These are phyloP conservation scores for Solanum medicagineum DNA, from an alignment of 257 asterid genomes.

Conservation along the genomic window DNA sequence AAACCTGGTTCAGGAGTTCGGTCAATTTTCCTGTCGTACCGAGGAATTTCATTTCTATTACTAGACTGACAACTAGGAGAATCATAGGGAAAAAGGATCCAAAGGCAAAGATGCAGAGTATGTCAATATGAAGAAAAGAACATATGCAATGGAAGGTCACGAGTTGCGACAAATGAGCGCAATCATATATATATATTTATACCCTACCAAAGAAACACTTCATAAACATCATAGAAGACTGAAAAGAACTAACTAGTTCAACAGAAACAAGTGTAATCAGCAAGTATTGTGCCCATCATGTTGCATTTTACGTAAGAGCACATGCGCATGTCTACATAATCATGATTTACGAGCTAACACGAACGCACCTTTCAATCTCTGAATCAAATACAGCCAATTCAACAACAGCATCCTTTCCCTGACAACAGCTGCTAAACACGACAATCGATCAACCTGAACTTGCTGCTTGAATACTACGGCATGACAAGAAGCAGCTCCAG, in stretches of 20 bases:
- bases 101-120: not conserved
- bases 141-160: not conserved
- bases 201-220: not conserved
- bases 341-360: not conserved
- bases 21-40: not conserved
- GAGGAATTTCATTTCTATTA: not conserved
- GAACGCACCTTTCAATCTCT: conserved; percentile 6
- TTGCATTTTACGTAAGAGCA: not conserved
- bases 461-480: not conserved
- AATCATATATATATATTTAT: not conserved
- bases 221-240: not conserved
- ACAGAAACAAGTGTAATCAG: not conserved
- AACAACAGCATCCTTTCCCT: not conserved
- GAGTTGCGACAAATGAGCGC: not conserved
- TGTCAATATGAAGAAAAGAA: not conserved
- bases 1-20: not conserved
- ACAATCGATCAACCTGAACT: not conserved
- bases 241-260: not conserved
- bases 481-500: not conserved
- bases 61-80: not conserved
- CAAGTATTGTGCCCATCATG: conserved; percentile 1
- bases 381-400: not conserved
- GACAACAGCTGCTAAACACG: not conserved
- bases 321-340: not conserved
- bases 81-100: not conserved